Conservation (phyloP, 768 basidiomycete genomes). For the Xerocomellus dryophilus region DNA sequence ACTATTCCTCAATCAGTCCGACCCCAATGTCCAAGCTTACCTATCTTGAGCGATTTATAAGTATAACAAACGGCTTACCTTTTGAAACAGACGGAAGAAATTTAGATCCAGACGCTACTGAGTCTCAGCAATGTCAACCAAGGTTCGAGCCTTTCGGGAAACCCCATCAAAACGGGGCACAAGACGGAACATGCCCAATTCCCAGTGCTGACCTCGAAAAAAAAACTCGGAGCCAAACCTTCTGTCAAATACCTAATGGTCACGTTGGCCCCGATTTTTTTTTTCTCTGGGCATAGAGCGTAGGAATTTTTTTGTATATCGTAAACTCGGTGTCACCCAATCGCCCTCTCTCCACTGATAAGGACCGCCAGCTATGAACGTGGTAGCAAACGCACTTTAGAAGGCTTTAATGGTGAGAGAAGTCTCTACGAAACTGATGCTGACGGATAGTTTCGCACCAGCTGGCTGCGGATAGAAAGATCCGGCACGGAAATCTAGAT, state of each 20-base stretch:
- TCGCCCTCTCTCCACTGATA: constrained; percentile 18
- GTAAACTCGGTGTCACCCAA: constrained; percentile 24
- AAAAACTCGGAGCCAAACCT: constrained; percentile 11
- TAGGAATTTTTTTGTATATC: constrained; percentile 21
- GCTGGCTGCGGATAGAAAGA: neutral
- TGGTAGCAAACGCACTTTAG: constrained; percentile 8
- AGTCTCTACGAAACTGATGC: neutral
- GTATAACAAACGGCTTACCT: neutral
- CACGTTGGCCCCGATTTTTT: constrained; percentile 11
- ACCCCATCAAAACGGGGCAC: constrained; percentile 11
- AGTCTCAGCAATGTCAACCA: constrained; percentile 22
- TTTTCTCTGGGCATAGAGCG: constrained; percentile 25
- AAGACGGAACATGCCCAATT: constrained; percentile 7
- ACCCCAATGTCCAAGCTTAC: constrained; percentile 13
- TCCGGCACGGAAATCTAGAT: neutral
- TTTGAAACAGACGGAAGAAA: neutral
- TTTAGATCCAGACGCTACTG: neutral
- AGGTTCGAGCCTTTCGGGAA: constrained; percentile 17
- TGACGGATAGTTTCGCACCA: neutral
- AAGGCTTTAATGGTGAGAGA: constrained; percentile 9
- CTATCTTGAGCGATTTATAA: neutral
- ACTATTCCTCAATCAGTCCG: constrained; percentile 22
- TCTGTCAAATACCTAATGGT: constrained; percentile 20
- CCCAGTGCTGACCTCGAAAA: constrained; percentile 4
- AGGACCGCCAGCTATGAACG: constrained; percentile 17